Conservation (phyloP, 768 basidiomycete species). For the Suillus brevipes region DNA sequence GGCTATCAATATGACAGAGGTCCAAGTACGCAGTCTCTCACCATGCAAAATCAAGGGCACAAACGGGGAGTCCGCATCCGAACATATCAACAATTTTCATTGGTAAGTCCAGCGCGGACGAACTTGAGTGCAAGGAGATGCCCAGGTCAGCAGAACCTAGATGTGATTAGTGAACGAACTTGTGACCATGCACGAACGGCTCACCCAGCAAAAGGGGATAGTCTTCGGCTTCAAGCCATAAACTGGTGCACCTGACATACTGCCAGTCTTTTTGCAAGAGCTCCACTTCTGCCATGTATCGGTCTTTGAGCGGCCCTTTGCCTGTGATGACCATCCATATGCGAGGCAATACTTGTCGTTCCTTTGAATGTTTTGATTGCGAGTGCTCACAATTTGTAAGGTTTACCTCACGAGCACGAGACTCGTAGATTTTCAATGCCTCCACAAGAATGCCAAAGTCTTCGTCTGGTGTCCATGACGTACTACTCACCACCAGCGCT, state of each 20-base stretch:
- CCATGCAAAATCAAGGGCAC: slow-evolving; percentile 87
- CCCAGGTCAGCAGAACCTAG: slow-evolving; percentile 90
- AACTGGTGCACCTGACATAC: slow-evolving; percentile 74
- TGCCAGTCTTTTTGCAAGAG: slow-evolving; percentile 64
- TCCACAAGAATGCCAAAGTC: slow-evolving; percentile 84
- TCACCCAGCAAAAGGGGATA: slow-evolving; percentile 86
- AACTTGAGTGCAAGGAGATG: slow-evolving; percentile 87
- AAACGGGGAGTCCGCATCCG: slow-evolving; percentile 92
- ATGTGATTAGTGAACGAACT: slow-evolving; percentile 1
- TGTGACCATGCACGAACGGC: slow-evolving; percentile 12
- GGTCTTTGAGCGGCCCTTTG: slow-evolving; percentile 74
- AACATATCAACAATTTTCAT: slow-evolving; percentile 99
- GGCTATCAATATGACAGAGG: slow-evolving; percentile 7
- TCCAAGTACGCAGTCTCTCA: slow-evolving; percentile 36
- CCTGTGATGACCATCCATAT: slow-evolving; percentile 87
- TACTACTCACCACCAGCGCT: slow-evolving; percentile 86
- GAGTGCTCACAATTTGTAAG: slow-evolving; percentile 10
- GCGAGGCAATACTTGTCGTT: slow-evolving; percentile 55
- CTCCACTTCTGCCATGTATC: slow-evolving; percentile 73
- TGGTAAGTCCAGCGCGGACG: slow-evolving; percentile 87
- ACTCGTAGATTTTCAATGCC: slow-evolving; percentile 73
- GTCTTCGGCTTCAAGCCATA: slow-evolving; percentile 89
- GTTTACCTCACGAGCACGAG: slow-evolving; percentile 43
- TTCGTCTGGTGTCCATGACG: slow-evolving; percentile 97
- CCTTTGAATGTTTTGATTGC: slow-evolving; percentile 13